A percentile compares a stretch with the other conserved stretches of the same genome.
phyloP scores from a whole-genome alignment of 495 filamentous ascomycete species.

The Penicillium cosmopolitanum region DNA sequence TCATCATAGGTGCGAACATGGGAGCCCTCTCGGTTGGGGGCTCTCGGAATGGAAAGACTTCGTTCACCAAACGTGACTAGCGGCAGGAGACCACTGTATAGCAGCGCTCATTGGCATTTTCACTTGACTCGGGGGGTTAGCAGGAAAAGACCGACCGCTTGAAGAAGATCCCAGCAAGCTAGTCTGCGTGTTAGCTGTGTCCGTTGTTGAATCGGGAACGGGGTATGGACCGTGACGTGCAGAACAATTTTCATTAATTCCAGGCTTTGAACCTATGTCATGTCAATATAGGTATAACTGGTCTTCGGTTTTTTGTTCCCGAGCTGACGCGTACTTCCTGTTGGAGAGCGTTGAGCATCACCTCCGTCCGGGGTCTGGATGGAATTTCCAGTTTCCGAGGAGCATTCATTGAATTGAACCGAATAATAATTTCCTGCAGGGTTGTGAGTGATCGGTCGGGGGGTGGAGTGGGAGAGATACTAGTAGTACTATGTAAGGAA shows the following conservation, averaged over 20 bases:
- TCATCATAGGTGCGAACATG: slow-evolving; percentile 24
- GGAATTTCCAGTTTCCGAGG: neutral
- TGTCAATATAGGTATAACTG: too few relatives aligned
- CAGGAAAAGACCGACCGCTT: slow-evolving; percentile 29
- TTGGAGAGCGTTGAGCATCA: neutral
- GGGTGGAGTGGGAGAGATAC: too few relatives aligned
- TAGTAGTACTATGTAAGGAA: too few relatives aligned
- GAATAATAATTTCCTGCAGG: too few relatives aligned
- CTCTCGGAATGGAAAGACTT: slow-evolving; percentile 26
- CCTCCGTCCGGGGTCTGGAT: neutral
- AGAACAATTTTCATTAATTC: slow-evolving; percentile 54
- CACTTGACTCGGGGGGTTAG: slow-evolving; percentile 1
- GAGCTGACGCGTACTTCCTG: neutral
- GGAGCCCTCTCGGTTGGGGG: slow-evolving; percentile 21
- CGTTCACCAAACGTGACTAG: slow-evolving; percentile 34
- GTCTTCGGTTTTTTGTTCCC: neutral
- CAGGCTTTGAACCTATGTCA: slow-evolving; percentile 46
- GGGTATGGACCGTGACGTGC: slow-evolving; percentile 37
- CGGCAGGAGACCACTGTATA: slow-evolving; percentile 38
- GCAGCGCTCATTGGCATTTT: neutral
- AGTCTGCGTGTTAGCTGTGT: neutral
- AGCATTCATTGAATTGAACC: neutral
- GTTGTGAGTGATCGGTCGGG: too few relatives aligned
- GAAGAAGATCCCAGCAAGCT: slow-evolving; percentile 39
- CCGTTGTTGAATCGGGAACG: neutral